Base-by-base conservation (phyloP, 1,284 basidiomycete species). In the Cutaneotrichosporon mucoides region DNA sequence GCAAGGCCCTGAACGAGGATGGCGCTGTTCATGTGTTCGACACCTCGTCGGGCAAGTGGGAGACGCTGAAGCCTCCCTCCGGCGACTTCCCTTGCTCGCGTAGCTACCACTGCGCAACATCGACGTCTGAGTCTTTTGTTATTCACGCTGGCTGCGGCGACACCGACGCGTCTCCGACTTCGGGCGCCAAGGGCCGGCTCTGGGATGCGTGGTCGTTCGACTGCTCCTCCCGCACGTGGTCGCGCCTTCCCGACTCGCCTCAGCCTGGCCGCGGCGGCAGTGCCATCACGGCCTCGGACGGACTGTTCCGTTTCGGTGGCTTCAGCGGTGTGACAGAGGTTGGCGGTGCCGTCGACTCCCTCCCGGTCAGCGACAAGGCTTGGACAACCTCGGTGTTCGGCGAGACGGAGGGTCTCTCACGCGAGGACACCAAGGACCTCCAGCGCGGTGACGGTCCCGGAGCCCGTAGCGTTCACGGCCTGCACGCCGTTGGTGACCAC, bases 281-380 rank as follows among this genome's bases (percentile, higher is more conserved):
- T 4, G 59, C 70, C 9, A 53, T 72, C 13, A 53, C 62, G 9
- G 50, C 42, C 8, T 56, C 47, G 10, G 56, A 40, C 33, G 13
- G 16, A 33, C 33, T 70, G n/a, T 70, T 55, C 58, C 62, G 70
- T 15, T 69, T 67, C 44, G 68, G 68, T 33, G 70, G 70, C 16
- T 70, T 69, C 60, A 65, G 68, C 60, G 70, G 68, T 12, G 61
- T 60, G 55, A 66, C 65, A 8, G 70, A 72, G 57, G 55, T 67
- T 2, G 70, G 70, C 13, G 70, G 70, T 1, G 55, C 55, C 7
- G 62, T 72, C 37, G 69, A 72, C 48, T 38, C 36, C 9, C 54
- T 70, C 15, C 34, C 36, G 5, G 55, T 67, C 6, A 41, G 41
- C 33, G 41, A 15, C 1, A 36, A 7, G 10, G 47, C 35, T 38